Evolutionary conservation across 2,329 filamentous ascomycete species (phyloP).

Genomic region (Ophiocordyceps camponoti-saundersi): DNA sequence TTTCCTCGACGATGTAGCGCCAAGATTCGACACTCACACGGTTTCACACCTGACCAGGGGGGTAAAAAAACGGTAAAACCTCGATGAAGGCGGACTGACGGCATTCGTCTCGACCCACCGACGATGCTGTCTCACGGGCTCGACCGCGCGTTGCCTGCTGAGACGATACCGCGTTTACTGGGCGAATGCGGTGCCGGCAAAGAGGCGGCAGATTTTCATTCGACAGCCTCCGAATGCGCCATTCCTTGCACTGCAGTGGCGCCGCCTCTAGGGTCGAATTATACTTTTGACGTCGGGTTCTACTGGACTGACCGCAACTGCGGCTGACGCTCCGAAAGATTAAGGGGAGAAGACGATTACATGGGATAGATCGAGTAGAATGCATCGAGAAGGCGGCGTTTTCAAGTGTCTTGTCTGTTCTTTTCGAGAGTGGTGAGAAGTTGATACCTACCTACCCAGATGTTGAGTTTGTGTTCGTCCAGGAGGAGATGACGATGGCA

Average conservation of each 20-base stretch:
- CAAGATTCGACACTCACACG: background rate
- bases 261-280: background rate
- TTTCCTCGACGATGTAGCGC: too few species aligned
- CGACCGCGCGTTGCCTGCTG: background rate
- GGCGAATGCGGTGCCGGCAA: background rate
- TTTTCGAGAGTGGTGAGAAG: background rate
- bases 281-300: background rate
- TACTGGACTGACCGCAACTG: background rate
- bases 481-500: background rate
- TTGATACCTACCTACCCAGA: too few species aligned
- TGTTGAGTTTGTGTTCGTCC: too few species aligned
- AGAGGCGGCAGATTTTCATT: background rate
- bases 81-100: background rate
- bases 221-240: background rate
- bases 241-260: background rate
- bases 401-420: background rate
- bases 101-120: background rate
- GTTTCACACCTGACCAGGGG: background rate
- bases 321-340: background rate
- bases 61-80: background rate
- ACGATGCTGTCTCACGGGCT: background rate
- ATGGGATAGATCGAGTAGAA: background rate
- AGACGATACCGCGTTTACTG: background rate
- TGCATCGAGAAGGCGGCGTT: background rate
- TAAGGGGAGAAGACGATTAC: background rate